Conservation (phyloP, 2,329 filamentous ascomycete species). For the Epichloe coenophiala region DNA sequence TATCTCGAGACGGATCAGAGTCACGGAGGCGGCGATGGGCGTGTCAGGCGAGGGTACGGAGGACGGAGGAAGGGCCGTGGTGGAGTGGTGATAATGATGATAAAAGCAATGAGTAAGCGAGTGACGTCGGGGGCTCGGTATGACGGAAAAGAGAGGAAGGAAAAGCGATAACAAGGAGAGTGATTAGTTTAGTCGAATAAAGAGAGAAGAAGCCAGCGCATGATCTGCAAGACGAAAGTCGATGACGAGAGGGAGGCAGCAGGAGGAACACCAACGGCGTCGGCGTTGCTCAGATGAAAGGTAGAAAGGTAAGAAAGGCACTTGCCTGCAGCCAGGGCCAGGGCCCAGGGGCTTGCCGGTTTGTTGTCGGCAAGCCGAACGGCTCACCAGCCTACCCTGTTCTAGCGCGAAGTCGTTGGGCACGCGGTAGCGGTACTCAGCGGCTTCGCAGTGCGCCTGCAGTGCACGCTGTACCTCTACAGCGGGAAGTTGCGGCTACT, state of each 20-base stretch:
- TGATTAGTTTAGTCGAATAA: neutral
- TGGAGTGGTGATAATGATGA: neutral
- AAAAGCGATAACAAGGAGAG: neutral
- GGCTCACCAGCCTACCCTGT: no score
- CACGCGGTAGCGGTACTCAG: no score
- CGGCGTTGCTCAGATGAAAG: no score
- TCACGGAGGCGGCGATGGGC: neutral
- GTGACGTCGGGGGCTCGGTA: neutral
- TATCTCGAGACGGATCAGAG: neutral
- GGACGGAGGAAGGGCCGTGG: neutral
- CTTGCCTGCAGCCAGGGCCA: no score
- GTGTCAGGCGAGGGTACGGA: neutral
- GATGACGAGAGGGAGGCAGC: constrained; percentile 4
- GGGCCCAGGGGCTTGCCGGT: no score
- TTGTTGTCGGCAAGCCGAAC: no score
- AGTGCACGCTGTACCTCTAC: no score
- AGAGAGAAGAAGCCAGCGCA: constrained; percentile 1
- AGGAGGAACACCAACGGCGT: no score
- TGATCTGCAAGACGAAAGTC: constrained; percentile 1
- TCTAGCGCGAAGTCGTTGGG: no score
- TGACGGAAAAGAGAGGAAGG: neutral
- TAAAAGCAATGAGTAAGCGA: constrained; percentile 1
- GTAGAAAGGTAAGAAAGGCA: no score
- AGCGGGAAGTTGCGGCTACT: no score
- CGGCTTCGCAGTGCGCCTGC: no score